Percentiles rank a stretch among this genome's conserved stretches.
phyloP scores from a whole-genome alignment of 345 rosid genomes.

The Murraya koenigii region DNA sequence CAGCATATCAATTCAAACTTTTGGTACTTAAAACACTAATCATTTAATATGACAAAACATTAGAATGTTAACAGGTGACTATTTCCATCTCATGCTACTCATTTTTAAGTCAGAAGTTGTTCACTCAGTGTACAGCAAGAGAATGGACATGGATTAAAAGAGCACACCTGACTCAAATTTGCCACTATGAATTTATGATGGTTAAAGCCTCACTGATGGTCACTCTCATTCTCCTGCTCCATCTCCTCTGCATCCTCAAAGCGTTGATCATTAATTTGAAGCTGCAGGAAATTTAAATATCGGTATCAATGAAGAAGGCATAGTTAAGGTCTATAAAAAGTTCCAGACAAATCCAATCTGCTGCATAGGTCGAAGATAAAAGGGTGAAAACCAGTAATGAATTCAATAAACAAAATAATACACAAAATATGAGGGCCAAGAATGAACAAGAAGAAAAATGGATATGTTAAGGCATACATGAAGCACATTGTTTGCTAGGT shows the following conservation, averaged over 20 bases:
- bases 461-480: constrained; percentile 37
- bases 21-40: neutral
- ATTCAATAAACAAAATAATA: neutral
- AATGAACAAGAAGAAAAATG: neutral
- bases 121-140: neutral
- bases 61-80: neutral
- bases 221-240: constrained; percentile 40
- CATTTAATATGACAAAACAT: neutral
- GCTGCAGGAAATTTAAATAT: constrained; percentile 43
- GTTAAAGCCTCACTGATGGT: constrained; percentile 24
- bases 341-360: neutral
- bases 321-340: neutral
- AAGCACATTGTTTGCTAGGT: constrained; percentile 60
- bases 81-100: neutral
- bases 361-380: neutral
- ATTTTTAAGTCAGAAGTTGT: neutral
- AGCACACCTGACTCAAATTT: neutral
- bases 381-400: neutral
- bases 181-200: neutral
- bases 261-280: constrained; percentile 76
- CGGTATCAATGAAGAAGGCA: neutral
- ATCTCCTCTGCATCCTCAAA: constrained; percentile 95
- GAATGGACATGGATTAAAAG: neutral
- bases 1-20: neutral
- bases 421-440: neutral